Evolutionary conservation across 1,284 basidiomycete species (phyloP).

Genomic region (Sporisorium graminicola): DNA sequence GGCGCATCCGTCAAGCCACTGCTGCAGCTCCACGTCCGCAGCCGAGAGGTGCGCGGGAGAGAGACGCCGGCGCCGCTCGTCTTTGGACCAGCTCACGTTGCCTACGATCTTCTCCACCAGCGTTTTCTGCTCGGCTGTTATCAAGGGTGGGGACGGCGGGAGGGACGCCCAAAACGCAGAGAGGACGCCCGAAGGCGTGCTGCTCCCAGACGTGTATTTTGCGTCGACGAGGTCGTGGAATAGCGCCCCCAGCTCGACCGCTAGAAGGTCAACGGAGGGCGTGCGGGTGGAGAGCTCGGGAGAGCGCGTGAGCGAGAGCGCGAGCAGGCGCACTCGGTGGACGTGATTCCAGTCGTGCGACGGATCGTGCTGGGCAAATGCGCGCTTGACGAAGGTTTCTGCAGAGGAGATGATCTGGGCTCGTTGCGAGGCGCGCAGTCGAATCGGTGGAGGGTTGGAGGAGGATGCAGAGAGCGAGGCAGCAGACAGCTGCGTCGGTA

Average conservation of each 20-base stretch:
- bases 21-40: slow-evolving; percentile 41
- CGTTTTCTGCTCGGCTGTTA: slow-evolving; percentile 6
- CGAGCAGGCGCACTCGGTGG: slow-evolving; percentile 82
- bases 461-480: neutral
- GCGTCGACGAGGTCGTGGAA: slow-evolving; percentile 90
- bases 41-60: neutral
- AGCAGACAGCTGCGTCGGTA: neutral
- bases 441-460: neutral
- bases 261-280: slow-evolving; percentile 75
- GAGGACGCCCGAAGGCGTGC: slow-evolving; percentile 12
- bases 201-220: slow-evolving; percentile 75
- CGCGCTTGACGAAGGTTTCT: slow-evolving; percentile 70
- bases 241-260: slow-evolving; percentile 81
- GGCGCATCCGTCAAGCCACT: slow-evolving; percentile 81
- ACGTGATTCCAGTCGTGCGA: slow-evolving; percentile 93
- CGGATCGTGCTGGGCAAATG: slow-evolving; percentile 82
- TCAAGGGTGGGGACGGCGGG: neutral
- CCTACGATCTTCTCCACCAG: slow-evolving; percentile 76
- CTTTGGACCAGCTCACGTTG: slow-evolving; percentile 87
- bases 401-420: slow-evolving; percentile 15
- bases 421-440: slow-evolving; percentile 6
- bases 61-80: slow-evolving; percentile 72
- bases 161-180: slow-evolving; percentile 24
- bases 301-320: slow-evolving; percentile 77
- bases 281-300: slow-evolving; percentile 51